phyloP scores from a whole-genome alignment of 2,329 filamentous ascomycete genomes.

The Ophiostoma triangulosporum region DNA sequence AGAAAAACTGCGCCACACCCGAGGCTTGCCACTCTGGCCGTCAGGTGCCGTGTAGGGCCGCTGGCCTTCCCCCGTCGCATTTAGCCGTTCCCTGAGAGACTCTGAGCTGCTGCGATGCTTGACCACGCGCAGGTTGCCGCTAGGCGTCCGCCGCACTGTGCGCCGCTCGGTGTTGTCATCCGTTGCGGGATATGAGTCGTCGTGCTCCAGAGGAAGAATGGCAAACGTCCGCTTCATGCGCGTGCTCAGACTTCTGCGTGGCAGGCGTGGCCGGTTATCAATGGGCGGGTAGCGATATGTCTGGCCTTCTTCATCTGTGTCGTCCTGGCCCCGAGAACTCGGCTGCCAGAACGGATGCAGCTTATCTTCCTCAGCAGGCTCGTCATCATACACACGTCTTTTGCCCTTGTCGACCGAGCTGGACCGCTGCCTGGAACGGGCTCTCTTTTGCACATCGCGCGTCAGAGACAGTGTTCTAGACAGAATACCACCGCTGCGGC shows the following conservation, averaged over 20 bases:
- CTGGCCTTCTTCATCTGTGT: conserved; percentile 23
- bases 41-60: conserved; percentile 27
- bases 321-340: conserved; percentile 27
- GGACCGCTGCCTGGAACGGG: neutral
- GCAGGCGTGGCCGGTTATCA: conserved; percentile 32
- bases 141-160: conserved; percentile 44
- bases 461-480: conserved; percentile 41
- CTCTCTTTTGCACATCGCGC: conserved; percentile 9
- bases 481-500: conserved; percentile 30
- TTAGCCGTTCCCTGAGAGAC: conserved; percentile 22
- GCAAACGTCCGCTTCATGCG: conserved; percentile 47
- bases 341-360: conserved; percentile 51
- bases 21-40: conserved; percentile 13
- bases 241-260: conserved; percentile 36
- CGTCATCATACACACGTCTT: conserved; percentile 24
- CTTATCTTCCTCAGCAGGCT: conserved; percentile 37
- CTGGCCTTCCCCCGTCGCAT: conserved; percentile 2
- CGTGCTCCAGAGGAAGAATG: conserved; percentile 38
- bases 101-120: conserved; percentile 36
- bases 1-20: conserved; percentile 7
- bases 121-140: conserved; percentile 47
- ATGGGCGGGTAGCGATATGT: conserved; percentile 34
- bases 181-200: conserved; percentile 18
- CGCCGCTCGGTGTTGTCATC: conserved; percentile 32
- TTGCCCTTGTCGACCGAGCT: conserved; percentile 15